Conservation (phyloP, 768 basidiomycete genomes). For the Russula earlei region DNA sequence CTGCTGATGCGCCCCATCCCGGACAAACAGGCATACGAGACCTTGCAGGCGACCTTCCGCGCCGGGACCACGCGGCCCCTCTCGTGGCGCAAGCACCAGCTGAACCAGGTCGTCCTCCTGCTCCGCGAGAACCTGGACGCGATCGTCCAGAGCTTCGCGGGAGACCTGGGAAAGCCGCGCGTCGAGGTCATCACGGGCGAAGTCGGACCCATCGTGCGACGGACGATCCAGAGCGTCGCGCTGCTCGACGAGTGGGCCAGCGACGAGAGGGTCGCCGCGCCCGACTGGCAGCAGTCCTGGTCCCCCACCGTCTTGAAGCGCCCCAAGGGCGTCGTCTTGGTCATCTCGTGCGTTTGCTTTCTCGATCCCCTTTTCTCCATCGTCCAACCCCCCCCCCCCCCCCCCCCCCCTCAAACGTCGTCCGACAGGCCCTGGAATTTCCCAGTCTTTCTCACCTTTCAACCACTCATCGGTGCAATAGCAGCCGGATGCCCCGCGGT, state of each 20-base stretch:
- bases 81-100: constrained; percentile 53
- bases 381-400: not conserved
- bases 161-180: constrained; percentile 24
- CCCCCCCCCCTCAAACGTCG: not conserved
- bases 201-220: constrained; percentile 31
- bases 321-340: constrained; percentile 53
- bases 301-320: constrained; percentile 43
- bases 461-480: constrained; percentile 44
- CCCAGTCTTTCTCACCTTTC: constrained; percentile 10
- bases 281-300: constrained; percentile 42
- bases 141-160: constrained; percentile 37
- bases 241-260: constrained; percentile 51
- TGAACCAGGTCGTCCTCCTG: constrained; percentile 52
- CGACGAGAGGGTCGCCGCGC: constrained; percentile 30
- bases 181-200: constrained; percentile 30
- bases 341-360: constrained; percentile 41
- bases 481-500: constrained; percentile 68
- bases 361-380: too few relatives aligned
- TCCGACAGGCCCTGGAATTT: constrained; percentile 10
- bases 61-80: constrained; percentile 55
- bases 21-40: constrained; percentile 1
- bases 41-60: constrained; percentile 38
- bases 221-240: constrained; percentile 25
- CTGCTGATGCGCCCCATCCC: not conserved
- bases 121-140: constrained; percentile 51